phyloP scores from a whole-genome alignment of 352 stramenopile species.

The Phytophthora cajani region DNA sequence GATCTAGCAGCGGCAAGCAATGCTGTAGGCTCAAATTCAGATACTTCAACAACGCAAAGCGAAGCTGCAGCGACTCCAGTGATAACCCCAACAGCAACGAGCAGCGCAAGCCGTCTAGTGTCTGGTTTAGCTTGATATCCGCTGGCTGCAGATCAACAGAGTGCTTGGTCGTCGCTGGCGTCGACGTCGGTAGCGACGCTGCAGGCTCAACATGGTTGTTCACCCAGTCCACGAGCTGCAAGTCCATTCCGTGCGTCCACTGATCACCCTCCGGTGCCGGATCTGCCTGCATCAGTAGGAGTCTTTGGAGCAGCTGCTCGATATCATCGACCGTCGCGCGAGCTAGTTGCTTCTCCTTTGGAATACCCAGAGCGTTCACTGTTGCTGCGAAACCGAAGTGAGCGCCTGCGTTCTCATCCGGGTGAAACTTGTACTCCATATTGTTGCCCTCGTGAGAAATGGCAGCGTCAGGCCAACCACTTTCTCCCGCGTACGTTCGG shows the following conservation, averaged over 20 bases:
- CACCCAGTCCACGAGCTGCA: constrained; percentile 88
- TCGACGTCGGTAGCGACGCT: constrained; percentile 27
- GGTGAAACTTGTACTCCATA: constrained; percentile 67
- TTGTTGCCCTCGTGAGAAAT: constrained; percentile 68
- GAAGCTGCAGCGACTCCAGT: constrained; percentile 67
- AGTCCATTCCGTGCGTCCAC: constrained; percentile 81
- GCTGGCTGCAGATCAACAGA: constrained; percentile 74
- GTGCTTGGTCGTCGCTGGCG: constrained; percentile 27
- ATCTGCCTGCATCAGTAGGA: constrained; percentile 27
- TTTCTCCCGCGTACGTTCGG: constrained; percentile 46
- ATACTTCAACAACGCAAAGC: constrained; percentile 85
- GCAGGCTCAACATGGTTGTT: constrained; percentile 76
- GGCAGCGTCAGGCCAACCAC: constrained; percentile 53
- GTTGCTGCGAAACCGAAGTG: constrained; percentile 69
- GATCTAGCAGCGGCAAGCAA: constrained; percentile 74
- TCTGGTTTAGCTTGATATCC: constrained; percentile 75
- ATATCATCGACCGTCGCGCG: constrained; percentile 51
- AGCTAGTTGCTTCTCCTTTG: constrained; percentile 70
- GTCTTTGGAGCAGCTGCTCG: constrained; percentile 37
- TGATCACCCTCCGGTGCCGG: background rate
- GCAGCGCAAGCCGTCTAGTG: constrained; percentile 77
- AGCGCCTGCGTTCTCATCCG: constrained; percentile 61
- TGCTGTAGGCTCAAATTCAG: constrained; percentile 78
- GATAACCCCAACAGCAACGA: constrained; percentile 67
- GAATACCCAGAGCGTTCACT: constrained; percentile 63